These are phyloP conservation scores for Pichia rugopelliculosa DNA, from an alignment of 805 yeast species.

Conservation along the genomic window DNA sequence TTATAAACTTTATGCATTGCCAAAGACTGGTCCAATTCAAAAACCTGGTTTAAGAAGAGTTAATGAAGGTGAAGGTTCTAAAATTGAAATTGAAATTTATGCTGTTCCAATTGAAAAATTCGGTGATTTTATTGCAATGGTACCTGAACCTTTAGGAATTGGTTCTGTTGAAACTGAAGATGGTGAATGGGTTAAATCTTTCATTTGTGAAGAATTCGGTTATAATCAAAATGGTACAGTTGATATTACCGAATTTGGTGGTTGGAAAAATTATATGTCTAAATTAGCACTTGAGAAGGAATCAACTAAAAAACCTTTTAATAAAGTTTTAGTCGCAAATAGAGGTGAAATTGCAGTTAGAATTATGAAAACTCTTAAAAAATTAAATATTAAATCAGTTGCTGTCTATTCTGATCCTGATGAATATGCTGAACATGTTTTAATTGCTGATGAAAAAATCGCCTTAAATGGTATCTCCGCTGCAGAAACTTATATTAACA, in stretches of 20 bases:
- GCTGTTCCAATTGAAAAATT: constrained; percentile 70
- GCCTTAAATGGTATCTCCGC: constrained; percentile 78
- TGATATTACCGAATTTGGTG: constrained; percentile 83
- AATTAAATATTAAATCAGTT: constrained; percentile 67
- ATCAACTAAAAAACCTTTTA: constrained; percentile 51
- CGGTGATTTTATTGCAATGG: constrained; percentile 80
- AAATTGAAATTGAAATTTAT: constrained; percentile 74
- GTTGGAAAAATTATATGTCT: constrained; percentile 67
- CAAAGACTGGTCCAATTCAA: constrained; percentile 69
- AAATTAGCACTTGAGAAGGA: constrained; percentile 19
- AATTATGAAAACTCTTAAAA: constrained; percentile 80
- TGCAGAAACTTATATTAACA: constrained; percentile 81
- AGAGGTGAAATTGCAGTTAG: constrained; percentile 98
- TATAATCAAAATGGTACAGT: constrained; percentile 62
- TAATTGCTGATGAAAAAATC: constrained; percentile 73
- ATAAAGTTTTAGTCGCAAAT: constrained; percentile 87
- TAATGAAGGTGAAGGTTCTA: constrained; percentile 38
- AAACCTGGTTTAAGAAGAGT: constrained; percentile 89
- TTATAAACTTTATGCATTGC: constrained; percentile 77
- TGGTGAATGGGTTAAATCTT: constrained; percentile 86
- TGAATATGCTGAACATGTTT: constrained; percentile 79
- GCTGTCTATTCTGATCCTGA: constrained; percentile 92
- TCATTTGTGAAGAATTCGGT: constrained; percentile 89
- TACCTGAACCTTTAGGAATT: constrained; percentile 92
- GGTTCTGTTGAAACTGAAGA: constrained; percentile 80